Percentiles rank a stretch among this genome's conserved stretches.
Evolutionary conservation across 2,329 filamentous ascomycete species (phyloP).

Genomic region (Pestalotiopsis sp.): DNA sequence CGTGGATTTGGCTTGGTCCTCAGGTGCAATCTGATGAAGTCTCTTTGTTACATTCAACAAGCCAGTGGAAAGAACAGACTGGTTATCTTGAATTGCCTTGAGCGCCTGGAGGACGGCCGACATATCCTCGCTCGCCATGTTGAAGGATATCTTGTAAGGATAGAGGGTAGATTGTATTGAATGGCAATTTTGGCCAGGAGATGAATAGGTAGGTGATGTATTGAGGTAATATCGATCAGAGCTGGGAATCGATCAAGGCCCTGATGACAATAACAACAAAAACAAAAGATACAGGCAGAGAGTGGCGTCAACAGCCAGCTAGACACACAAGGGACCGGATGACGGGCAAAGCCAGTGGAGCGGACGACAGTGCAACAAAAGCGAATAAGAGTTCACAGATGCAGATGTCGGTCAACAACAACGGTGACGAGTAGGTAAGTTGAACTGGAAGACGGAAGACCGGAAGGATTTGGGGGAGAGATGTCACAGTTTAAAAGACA

Average conservation of each 20-base stretch:
- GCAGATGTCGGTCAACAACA: constrained; percentile 1
- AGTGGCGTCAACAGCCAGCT: background rate
- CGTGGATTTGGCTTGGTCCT: background rate
- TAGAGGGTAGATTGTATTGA: background rate
- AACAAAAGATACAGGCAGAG: background rate
- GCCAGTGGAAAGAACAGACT: constrained; percentile 27
- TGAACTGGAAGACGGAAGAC: background rate
- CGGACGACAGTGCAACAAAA: background rate
- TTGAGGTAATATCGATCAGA: background rate
- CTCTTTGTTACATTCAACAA: constrained; percentile 29
- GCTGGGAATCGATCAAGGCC: background rate
- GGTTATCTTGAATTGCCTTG: constrained; percentile 29
- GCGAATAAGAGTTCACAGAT: constrained; percentile 9
- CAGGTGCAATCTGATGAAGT: constrained; percentile 20
- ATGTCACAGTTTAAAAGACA: background rate
- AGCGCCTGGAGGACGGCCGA: constrained; percentile 29
- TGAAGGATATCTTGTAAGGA: background rate
- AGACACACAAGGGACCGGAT: background rate
- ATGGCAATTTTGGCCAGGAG: background rate
- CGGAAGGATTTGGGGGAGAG: background rate
- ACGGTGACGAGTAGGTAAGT: background rate
- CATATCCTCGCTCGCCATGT: constrained; percentile 28
- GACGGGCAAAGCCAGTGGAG: background rate
- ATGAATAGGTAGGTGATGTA: background rate
- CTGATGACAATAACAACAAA: background rate